phyloP scores from a whole-genome alignment of 75 land plant genomes.

The Pinus albicaulis region DNA sequence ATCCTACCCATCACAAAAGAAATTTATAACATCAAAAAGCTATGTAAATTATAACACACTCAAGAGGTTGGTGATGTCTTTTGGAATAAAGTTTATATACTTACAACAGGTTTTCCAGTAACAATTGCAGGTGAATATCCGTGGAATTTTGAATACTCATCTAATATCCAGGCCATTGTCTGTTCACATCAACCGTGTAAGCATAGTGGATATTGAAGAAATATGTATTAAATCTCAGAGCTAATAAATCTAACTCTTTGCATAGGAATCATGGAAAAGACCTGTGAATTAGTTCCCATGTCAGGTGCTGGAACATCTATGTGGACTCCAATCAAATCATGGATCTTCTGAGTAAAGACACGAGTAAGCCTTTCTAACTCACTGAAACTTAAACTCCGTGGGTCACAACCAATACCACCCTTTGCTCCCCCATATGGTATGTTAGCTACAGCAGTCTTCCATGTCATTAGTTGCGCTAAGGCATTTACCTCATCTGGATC shows the following conservation, averaged over 20 bases:
- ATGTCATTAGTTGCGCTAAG: slow-evolving; percentile 88
- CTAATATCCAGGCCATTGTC: slow-evolving; percentile 96
- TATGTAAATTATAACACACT: not conserved
- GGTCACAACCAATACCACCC: slow-evolving; percentile 81
- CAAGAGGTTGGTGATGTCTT: not conserved
- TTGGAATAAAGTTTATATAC: slow-evolving; percentile 15
- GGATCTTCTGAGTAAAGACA: slow-evolving; percentile 85
- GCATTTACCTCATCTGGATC: slow-evolving; percentile 95
- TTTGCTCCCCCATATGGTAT: slow-evolving; percentile 90
- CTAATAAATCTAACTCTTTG: not conserved
- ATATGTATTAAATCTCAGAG: not conserved
- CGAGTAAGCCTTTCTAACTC: slow-evolving; percentile 82
- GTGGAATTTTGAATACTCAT: slow-evolving; percentile 91
- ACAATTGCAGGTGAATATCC: slow-evolving; percentile 87
- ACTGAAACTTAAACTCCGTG: slow-evolving; percentile 51
- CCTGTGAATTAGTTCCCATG: slow-evolving; percentile 88
- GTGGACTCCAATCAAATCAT: slow-evolving; percentile 72
- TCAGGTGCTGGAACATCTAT: slow-evolving; percentile 89
- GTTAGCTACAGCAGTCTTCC: slow-evolving; percentile 85
- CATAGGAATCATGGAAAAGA: slow-evolving; percentile 6
- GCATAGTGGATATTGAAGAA: not conserved
- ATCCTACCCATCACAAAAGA: slow-evolving; percentile 41
- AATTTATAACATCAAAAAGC: not conserved
- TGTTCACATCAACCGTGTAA: slow-evolving; percentile 17
- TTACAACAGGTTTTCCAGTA: slow-evolving; percentile 87